Evolutionary conservation across 352 stramenopile genomes (phyloP).

Genomic region (Phytophthora pistaciae): DNA sequence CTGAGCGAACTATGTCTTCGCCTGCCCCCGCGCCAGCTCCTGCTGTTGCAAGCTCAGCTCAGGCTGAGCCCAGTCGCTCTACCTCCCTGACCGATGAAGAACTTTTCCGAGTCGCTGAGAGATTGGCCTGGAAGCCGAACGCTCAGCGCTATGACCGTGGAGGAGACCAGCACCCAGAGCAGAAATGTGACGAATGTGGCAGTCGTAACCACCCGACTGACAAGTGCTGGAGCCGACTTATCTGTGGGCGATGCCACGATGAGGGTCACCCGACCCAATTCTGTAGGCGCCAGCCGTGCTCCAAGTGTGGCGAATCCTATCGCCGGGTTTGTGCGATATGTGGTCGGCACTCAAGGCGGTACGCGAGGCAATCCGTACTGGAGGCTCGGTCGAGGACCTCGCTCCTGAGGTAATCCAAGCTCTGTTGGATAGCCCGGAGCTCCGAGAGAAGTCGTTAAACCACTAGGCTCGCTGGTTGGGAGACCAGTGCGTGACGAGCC

Average conservation of each 20-base stretch:
- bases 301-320: conserved; percentile 8
- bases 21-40: not conserved
- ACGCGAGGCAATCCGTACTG: not conserved
- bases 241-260: conserved; percentile 9
- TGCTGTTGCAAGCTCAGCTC: not conserved
- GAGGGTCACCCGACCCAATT: conserved; percentile 11
- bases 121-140: not conserved
- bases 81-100: not conserved
- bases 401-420: not conserved
- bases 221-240: not conserved
- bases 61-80: not conserved
- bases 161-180: not conserved
- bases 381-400: not conserved
- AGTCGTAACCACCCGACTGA: not conserved
- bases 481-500: conserved; percentile 1
- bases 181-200: not conserved
- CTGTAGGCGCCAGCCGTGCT: not conserved
- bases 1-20: not conserved
- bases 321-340: conserved; percentile 5
- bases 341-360: conserved; percentile 3
- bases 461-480: conserved; percentile 9
- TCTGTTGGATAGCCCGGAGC: not conserved
- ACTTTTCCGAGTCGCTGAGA: not conserved
- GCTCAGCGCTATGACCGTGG: too few species aligned
- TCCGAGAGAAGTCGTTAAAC: conserved; percentile 16